phyloP scores from a whole-genome alignment of 2,329 filamentous ascomycete species.

The Pseudohalonectria lignicola region DNA sequence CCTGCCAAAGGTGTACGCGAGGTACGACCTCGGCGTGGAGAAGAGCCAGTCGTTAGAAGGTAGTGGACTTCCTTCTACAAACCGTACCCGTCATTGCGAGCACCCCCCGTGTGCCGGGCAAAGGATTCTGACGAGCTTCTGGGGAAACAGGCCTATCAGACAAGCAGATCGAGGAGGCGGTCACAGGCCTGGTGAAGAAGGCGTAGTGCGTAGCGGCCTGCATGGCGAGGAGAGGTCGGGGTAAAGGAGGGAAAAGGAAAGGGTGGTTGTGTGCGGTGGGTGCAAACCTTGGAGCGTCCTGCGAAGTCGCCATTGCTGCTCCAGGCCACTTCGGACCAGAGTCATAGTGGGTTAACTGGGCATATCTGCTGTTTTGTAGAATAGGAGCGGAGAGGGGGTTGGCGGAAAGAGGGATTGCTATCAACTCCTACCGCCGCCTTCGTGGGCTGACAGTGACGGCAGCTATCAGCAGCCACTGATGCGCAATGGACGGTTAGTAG shows the following conservation, averaged over 20 bases:
- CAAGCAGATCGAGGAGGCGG: conserved; percentile 50
- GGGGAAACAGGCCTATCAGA: conserved; percentile 34
- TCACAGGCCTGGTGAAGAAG: conserved; percentile 41
- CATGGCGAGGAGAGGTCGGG: not conserved
- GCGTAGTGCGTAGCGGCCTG: not conserved
- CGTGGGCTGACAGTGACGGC: too few species aligned
- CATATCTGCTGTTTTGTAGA: too few species aligned
- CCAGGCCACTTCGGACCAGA: too few species aligned
- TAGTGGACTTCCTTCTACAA: conserved; percentile 7
- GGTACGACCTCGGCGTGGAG: conserved; percentile 63
- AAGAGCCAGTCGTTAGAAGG: conserved; percentile 46
- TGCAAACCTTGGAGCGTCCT: too few species aligned
- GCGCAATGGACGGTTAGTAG: too few species aligned
- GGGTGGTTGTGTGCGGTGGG: not conserved
- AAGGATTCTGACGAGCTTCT: not conserved
- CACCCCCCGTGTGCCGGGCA: not conserved
- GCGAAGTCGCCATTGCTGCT: too few species aligned
- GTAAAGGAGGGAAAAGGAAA: not conserved
- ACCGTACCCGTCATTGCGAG: not conserved
- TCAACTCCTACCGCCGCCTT: too few species aligned
- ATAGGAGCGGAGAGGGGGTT: too few species aligned
- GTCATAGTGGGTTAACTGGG: too few species aligned
- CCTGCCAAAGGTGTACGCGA: conserved; percentile 75
- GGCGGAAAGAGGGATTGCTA: too few species aligned
- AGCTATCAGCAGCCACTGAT: too few species aligned